Base-by-base conservation (phyloP, 2,329 filamentous ascomycete species). In the Neonectria ditissima region DNA sequence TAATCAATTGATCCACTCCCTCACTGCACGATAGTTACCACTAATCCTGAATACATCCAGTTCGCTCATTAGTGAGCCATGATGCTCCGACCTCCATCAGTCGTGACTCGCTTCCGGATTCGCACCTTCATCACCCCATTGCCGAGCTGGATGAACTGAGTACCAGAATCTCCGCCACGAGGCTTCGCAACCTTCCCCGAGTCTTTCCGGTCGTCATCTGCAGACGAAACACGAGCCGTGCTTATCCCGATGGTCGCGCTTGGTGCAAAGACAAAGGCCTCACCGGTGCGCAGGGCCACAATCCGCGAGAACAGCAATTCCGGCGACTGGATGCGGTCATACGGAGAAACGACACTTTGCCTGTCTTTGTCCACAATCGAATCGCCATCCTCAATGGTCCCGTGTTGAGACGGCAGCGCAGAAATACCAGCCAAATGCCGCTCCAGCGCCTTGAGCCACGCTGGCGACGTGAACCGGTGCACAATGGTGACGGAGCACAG, bases 401-500 rank as follows among this genome's bases (percentile, higher is more conserved):
- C 16, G 9, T n/a, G 9, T 11, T 48, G 65, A 69, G 1, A 71
- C 72, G 1, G 70, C 75, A 0, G 6, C 14, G n/a, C n/a, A 1
- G 65, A 68, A 1, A 73, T 73, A 2, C 71, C 75, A 0, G 83
- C 86, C 1, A 91, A 75, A 72, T 88, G 81, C 3, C 63, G 62
- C 56, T 73, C 74, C 4, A 83, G 69, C 0, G 80, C 80, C 0
- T 73, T 71, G 28, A 88, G 82, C 91, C 90, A 92, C 1, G 83
- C 83, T 0, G 90, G 90, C 0, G 86, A 89, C 0, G 83, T 88
- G 75, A 94, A 94, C 0, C 89, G 84, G 72, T 94, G 91, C 0
- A 94, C 87, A 16, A 94, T 82, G 0, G 88, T 91, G n/a, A 92
- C 79, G 1, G 87, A 89, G 75, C 89, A 93, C 0, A 95, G 80